Base-by-base conservation (phyloP, 176 grass and related monocot species). In the Microstegium vimineum region DNA sequence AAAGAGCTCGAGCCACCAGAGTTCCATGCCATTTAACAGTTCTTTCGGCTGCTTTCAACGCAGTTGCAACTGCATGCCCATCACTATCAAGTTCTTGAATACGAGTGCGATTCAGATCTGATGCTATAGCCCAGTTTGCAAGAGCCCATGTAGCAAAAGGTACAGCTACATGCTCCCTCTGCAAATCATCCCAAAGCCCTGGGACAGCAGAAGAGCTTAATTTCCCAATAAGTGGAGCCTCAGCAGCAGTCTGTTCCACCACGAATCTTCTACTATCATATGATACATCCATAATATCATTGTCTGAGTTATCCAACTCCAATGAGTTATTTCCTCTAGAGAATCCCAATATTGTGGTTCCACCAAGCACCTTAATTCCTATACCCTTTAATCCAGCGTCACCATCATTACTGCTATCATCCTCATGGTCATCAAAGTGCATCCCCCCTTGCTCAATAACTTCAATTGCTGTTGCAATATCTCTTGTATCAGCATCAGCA, bases 141-240 rank as follows among this genome's bases (percentile, higher is more conserved):
- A 98, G 75, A 77, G 95, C 95, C 95, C 95, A 98, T 46, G 95
- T 88, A 62, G 95, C 95, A 94, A 98, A 98, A 82, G 95, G 95
- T 74, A 98, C 92, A 66, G 95, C 95, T 31, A 98, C 95, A 86
- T 98, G 90, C 79, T 98, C 95, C 78, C 95, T 91, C 81, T 98
- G 92, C 81, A 98, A 78, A 81, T 98, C 95, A 82, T 98, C 95
- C 95, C 95, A 98, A 34, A 98, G 87, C 34, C 95, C 95, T 56
- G 95, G 95, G 12, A 88, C 80, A 62, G 85, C 79, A 83, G 83
- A 52, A 66, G 82, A 77, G 88, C 71, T 84, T 64, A 82, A 49
- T 69, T 74, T 91, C 38, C 87, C 81, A 46, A 76, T 30, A 56
- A 82, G 67, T 46, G 62, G 52, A 66, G 84, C 66, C 75, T 84